Base-by-base conservation (phyloP, 2,329 filamentous ascomycete species). In the Sphaerostilbella broomeana region DNA sequence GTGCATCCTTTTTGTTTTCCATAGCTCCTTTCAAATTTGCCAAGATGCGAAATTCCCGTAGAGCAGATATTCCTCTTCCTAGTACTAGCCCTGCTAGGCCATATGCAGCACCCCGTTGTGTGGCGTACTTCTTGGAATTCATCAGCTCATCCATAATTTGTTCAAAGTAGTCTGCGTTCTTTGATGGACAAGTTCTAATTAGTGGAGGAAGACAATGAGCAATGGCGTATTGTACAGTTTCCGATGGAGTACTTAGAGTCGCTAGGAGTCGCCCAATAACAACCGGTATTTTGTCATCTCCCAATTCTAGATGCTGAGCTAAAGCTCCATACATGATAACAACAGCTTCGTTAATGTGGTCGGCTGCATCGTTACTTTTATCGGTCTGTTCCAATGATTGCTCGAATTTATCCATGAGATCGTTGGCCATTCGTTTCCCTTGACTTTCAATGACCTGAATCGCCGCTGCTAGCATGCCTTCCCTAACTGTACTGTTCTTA, bases 321-420 rank as follows among this genome's bases (percentile, higher is more conserved):
- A 98, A 68, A 36, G 94, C 90, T 58, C 92, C 92, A 53, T 98
- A 98, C 59, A 98, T 83, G 52, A 98, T 92, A 51, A 98, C 89
- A 37, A 98, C 89, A 13, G 94, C 92, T 64, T 98, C 92, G 51
- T 95, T 95, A 47, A 97, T 84, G 44, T 87, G 78, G 61, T 98
- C 94, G 13, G 86, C 81, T 38, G 82, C 78, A 49, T 89, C 79
- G 1, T 82, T 88, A 42, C 80, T 83, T 57, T 84, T 86, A 59
- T 92, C 86, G 3, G 88, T 84, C 3, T 79, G 81, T 56, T 90
- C 88, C n/a, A 98, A 70, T 0, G 86, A 88, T 17, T 73, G 75
- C 61, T 98, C 92, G 55, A 97, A 94, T 11, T 90, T 80, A 53
- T 83, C 78, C 89, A 98, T 98, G 39, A 98, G 68, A 49, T 83